Evolutionary conservation across 257 asterid genomes (phyloP).

Genomic region (Jacaranda mimosifolia): DNA sequence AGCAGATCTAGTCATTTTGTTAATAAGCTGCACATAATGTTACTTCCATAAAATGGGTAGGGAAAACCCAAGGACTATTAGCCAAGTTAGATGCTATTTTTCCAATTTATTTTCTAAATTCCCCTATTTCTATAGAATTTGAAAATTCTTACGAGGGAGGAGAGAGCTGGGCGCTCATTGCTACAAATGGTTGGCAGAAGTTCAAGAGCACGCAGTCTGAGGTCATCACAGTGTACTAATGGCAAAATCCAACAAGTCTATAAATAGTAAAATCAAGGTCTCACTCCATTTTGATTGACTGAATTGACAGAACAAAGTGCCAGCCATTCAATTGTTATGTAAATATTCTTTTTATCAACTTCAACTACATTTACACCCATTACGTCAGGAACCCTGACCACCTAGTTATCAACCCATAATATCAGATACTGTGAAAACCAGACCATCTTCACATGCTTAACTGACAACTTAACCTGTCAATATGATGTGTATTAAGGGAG

Average conservation of each 20-base stretch:
- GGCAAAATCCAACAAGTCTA: not conserved
- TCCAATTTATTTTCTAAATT: not conserved
- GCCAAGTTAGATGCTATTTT: not conserved
- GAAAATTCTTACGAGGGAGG: constrained; percentile 18
- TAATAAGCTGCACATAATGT: not conserved
- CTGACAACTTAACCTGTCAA: constrained; percentile 21
- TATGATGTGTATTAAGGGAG: not conserved
- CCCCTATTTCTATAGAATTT: not conserved
- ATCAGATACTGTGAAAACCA: constrained; percentile 8
- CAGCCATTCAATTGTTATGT: constrained; percentile 8
- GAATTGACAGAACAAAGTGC: constrained; percentile 4
- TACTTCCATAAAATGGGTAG: constrained; percentile 9
- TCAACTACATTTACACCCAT: not conserved
- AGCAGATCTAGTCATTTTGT: constrained; percentile 18
- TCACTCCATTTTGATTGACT: not conserved
- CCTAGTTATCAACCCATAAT: constrained; percentile 7
- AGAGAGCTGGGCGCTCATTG: constrained; percentile 22
- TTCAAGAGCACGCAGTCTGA: constrained; percentile 23
- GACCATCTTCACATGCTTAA: not conserved
- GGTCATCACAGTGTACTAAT: not conserved
- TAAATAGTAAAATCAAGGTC: constrained; percentile 1
- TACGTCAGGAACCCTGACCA: not conserved
- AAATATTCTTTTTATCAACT: not conserved
- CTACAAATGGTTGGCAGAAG: not conserved
- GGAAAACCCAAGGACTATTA: not conserved